Evolutionary conservation across 768 basidiomycete species (phyloP), one percentile per base, ranked within the genome.

Genomic region (Lepiota brunneoincarnata): DNA sequence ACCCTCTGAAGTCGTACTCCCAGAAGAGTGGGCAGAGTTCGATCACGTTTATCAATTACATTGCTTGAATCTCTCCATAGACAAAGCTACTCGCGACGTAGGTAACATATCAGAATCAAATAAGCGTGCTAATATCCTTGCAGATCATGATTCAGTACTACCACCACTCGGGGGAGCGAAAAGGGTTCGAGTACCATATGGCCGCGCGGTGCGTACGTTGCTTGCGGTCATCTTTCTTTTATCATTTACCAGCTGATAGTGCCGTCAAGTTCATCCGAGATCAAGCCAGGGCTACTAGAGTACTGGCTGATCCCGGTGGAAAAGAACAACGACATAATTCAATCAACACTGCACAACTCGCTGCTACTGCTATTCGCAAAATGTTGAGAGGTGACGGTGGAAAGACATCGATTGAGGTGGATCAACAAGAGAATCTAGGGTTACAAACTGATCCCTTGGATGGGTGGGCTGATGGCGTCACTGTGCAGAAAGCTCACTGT

Each of bases 21-120:
- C 84, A 23, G 74, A 82, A 20, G 89, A 91, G 62, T 87, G 83
- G 88, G 80, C 79, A 2, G 82, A 85, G 56, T 98, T 96, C 69
- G 87, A 90, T 64, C 90, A 95, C 61, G 92, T 94, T 21, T 92
- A 94, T 64, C 91, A 96, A 63, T 79, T 93, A 14, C 93, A 97
- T 68, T 88, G 83, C 57, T 94, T 93, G 1, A 87, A 83, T 44
- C 77, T 96, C 42, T 85, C 84, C 61, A 75, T 93, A 73, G 87
- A 86, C 61, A 84, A 83, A 63, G 77, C 82, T 21, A 82, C 86
- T 26, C 84, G 93, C 58, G 88, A 95, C 68, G 91, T 94, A 61
- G 62, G 87, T 72, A 24, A 36, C 20, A 46, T 11, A n/a, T 51
- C n/a, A 23, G 39, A 31, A 7, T 7, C 26, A 18, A n/a, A 12